Percentiles rank a stretch among this genome's conserved stretches.
Evolutionary conservation across 805 yeast species (phyloP).

Genomic region (Wickerhamiella domercqiae): DNA sequence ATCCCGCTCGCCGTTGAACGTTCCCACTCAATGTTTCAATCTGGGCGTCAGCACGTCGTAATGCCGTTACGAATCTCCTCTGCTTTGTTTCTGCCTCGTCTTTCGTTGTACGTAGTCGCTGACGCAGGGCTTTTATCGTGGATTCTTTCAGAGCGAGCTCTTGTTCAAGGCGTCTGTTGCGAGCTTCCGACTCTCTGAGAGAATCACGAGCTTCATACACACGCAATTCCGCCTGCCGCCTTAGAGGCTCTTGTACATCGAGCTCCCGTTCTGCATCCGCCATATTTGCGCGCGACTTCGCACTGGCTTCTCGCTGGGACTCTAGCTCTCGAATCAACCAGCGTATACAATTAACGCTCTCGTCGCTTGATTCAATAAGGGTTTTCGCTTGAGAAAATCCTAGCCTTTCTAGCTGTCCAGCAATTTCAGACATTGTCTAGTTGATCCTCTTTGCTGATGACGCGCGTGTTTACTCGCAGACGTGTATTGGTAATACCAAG

Average conservation of each 20-base stretch:
- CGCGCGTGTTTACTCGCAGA: no score
- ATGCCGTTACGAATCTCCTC: neutral
- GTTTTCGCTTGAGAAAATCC: no score
- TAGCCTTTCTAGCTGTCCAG: no score
- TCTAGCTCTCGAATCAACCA: no score
- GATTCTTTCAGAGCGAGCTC: neutral
- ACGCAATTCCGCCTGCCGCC: neutral
- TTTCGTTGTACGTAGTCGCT: neutral
- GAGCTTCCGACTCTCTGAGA: neutral
- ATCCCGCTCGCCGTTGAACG: neutral
- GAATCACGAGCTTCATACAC: neutral
- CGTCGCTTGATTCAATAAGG: no score
- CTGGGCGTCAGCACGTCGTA: neutral
- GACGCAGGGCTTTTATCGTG: neutral
- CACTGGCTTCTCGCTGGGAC: no score
- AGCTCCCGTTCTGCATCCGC: neutral
- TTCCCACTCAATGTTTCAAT: neutral
- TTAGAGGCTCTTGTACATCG: neutral
- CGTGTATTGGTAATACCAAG: no score
- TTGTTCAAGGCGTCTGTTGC: neutral
- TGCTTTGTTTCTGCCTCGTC: neutral
- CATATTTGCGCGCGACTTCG: no score
- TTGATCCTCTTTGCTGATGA: no score
- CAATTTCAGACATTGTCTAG: no score
- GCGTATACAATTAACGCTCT: no score